phyloP scores from a whole-genome alignment of 345 rosid genomes.

The Salix caprea region DNA sequence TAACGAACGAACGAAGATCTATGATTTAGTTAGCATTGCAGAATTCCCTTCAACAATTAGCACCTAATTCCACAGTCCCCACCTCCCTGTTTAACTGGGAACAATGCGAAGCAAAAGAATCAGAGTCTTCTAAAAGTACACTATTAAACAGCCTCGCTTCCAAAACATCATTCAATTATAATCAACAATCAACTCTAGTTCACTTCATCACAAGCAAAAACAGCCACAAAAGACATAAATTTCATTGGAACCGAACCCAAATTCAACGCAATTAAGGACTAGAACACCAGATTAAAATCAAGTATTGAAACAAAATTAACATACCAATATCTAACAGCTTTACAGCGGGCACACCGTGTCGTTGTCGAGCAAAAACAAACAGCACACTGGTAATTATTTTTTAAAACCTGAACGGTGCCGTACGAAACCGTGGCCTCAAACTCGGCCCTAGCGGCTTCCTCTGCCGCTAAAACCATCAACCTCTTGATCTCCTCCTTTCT shows the following conservation, averaged over 20 bases:
- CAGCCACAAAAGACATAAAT: neutral
- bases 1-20: neutral
- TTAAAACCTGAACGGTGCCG: constrained; percentile 31
- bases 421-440: constrained; percentile 54
- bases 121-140: neutral
- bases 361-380: constrained; percentile 75
- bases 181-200: neutral
- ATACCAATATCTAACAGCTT: constrained; percentile 87
- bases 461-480: constrained; percentile 70
- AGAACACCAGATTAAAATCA: neutral
- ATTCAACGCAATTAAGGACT: neutral
- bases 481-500: constrained; percentile 73
- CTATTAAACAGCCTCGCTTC: neutral
- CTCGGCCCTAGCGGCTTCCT: constrained; percentile 86
- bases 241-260: neutral
- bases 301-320: constrained; percentile 13
- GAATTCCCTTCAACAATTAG: neutral
- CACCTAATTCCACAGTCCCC: neutral
- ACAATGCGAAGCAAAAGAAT: neutral
- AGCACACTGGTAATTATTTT: constrained; percentile 49
- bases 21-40: neutral
- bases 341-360: constrained; percentile 82
- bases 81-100: neutral
- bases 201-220: neutral
- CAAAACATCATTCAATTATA: neutral